These are phyloP conservation scores for Pilobolus umbonatus DNA, from an alignment of 192 early-diverging fungal genomes.

Conservation along the genomic window DNA sequence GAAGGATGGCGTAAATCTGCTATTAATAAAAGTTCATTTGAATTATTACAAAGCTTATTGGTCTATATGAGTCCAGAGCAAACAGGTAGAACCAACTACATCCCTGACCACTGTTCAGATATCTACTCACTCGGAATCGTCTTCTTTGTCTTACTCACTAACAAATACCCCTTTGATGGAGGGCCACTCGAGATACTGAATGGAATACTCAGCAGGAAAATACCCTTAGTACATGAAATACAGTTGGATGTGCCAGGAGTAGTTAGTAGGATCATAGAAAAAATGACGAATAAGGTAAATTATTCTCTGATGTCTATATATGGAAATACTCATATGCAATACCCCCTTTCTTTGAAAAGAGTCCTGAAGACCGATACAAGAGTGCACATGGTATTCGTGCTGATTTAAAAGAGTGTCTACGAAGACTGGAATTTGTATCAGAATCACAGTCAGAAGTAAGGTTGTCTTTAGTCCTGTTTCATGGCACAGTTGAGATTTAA, in stretches of 20 bases:
- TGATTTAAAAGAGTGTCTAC: constrained; percentile 27
- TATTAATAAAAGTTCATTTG: constrained; percentile 21
- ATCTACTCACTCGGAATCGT: constrained; percentile 33
- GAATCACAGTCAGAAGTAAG: constrained; percentile 16
- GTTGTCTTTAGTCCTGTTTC: neutral
- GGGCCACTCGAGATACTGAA: constrained; percentile 31
- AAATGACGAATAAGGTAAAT: constrained; percentile 32
- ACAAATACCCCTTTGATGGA: constrained; percentile 26
- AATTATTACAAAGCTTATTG: constrained; percentile 11
- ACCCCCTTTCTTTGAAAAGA: neutral
- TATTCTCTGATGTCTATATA: neutral
- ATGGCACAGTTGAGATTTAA: neutral
- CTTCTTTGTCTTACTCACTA: constrained; percentile 24
- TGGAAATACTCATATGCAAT: neutral
- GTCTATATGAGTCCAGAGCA: constrained; percentile 29
- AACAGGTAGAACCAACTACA: constrained; percentile 31
- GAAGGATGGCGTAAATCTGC: constrained; percentile 19
- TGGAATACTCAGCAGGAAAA: constrained; percentile 20
- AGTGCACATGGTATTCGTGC: constrained; percentile 26
- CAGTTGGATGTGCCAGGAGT: constrained; percentile 25
- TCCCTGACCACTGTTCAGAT: constrained; percentile 31
- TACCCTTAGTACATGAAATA: constrained; percentile 24
- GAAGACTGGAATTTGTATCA: constrained; percentile 10
- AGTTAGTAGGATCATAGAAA: constrained; percentile 24
- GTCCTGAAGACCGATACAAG: constrained; percentile 30